These are phyloP conservation scores for Russula abietina DNA, from an alignment of 768 basidiomycete species.

Conservation along the genomic window DNA sequence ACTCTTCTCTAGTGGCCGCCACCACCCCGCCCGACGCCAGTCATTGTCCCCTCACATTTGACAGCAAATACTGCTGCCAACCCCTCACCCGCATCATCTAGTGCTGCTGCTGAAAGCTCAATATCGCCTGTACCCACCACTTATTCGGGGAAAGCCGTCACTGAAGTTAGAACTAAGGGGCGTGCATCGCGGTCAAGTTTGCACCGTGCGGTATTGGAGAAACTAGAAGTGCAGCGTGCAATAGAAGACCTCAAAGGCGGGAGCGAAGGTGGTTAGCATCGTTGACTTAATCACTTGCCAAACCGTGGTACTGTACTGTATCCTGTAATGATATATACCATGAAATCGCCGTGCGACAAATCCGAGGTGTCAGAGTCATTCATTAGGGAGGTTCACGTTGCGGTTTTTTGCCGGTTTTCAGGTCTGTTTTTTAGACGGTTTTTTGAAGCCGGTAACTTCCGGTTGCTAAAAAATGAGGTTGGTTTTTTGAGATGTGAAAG, in stretches of 20 bases:
- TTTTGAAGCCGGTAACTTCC: too few species aligned
- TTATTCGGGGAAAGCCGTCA: slow-evolving; percentile 13
- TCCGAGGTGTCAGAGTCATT: too few species aligned
- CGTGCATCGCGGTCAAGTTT: slow-evolving; percentile 46
- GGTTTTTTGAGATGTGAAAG: too few species aligned
- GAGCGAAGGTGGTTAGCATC: slow-evolving; percentile 2
- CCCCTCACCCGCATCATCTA: neutral
- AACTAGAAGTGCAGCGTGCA: slow-evolving; percentile 66
- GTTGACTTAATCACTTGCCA: neutral
- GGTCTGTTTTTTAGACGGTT: too few species aligned
- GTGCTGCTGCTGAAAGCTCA: neutral
- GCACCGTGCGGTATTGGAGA: slow-evolving; percentile 69
- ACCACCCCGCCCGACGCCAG: slow-evolving; percentile 68
- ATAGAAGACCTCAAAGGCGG: slow-evolving; percentile 42
- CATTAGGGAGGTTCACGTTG: too few species aligned
- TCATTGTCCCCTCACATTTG: slow-evolving; percentile 70
- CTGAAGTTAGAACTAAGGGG: slow-evolving; percentile 27
- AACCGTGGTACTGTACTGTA: neutral
- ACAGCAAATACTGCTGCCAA: slow-evolving; percentile 28
- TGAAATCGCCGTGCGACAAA: neutral
- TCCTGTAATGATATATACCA: too few species aligned
- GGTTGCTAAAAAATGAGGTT: too few species aligned
- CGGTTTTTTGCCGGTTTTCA: too few species aligned
- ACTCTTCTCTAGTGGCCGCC: slow-evolving; percentile 63
- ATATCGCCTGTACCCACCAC: slow-evolving; percentile 5